phyloP scores from a whole-genome alignment of 768 basidiomycete species.

The Kondoa malvinella region DNA sequence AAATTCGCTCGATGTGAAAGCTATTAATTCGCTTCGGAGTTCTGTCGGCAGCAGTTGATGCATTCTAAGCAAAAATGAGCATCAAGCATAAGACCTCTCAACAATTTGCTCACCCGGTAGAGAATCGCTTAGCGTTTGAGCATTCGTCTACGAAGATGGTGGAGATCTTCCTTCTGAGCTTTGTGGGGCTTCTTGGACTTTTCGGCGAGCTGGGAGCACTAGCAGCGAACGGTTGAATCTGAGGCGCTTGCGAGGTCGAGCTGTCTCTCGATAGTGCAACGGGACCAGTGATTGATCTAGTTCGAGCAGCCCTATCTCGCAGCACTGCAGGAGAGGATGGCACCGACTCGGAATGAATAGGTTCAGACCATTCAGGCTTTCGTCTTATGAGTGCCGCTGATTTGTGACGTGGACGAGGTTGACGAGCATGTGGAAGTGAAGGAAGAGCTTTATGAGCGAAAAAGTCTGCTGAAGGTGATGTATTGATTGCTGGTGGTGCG shows the following conservation, averaged over 20 bases:
- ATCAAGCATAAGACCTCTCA: too few relatives aligned
- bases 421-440: background rate
- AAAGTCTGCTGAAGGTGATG: background rate
- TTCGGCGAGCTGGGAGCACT: too few relatives aligned
- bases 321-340: background rate
- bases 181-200: too few relatives aligned
- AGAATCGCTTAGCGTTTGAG: too few relatives aligned
- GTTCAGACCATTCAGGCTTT: background rate
- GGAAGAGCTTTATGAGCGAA: background rate
- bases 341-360: background rate
- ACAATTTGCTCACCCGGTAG: too few relatives aligned
- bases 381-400: background rate
- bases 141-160: background rate
- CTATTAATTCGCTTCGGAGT: background rate
- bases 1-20: background rate
- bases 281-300: too few relatives aligned
- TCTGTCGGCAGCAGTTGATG: background rate
- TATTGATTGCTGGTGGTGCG: background rate
- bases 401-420: background rate
- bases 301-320: too few relatives aligned
- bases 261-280: too few relatives aligned
- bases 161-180: background rate
- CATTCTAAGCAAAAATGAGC: too few relatives aligned
- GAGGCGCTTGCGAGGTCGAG: too few relatives aligned
- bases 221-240: too few relatives aligned